A percentile compares a stretch with the other conserved stretches of the same genome.
Conservation (phyloP, 2,329 filamentous ascomycete species). For the Cercospora zeina region DNA sequence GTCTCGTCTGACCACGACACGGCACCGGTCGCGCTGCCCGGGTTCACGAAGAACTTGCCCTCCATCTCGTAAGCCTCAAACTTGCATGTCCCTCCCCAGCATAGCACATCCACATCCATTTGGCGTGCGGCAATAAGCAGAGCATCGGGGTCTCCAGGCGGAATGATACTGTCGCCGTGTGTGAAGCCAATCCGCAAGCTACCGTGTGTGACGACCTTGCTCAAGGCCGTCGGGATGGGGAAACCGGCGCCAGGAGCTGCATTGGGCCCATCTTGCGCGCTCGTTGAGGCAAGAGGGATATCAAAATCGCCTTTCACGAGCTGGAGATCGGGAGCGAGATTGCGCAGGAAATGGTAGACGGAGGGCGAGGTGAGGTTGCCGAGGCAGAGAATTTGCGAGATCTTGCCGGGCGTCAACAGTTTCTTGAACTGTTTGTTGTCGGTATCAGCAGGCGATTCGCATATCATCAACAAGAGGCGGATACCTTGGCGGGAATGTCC, state of each 20-base stretch:
- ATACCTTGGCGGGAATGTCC: slow-evolving; percentile 85
- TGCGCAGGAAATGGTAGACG: slow-evolving; percentile 58
- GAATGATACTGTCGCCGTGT: slow-evolving; percentile 70
- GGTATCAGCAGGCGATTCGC: slow-evolving; percentile 12
- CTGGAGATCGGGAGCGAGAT: slow-evolving; percentile 62
- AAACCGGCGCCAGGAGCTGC: slow-evolving; percentile 29
- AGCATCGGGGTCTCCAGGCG: slow-evolving; percentile 66
- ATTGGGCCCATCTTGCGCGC: slow-evolving; percentile 23
- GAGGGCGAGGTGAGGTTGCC: slow-evolving; percentile 60
- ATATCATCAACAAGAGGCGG: slow-evolving; percentile 19
- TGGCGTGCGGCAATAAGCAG: slow-evolving; percentile 67
- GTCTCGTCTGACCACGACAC: slow-evolving; percentile 57
- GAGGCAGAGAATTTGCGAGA: slow-evolving; percentile 59
- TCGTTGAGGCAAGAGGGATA: slow-evolving; percentile 62
- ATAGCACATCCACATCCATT: slow-evolving; percentile 69
- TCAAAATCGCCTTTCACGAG: slow-evolving; percentile 71
- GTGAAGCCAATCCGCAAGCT: slow-evolving; percentile 68
- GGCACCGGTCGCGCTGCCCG: slow-evolving; percentile 67
- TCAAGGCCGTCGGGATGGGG: slow-evolving; percentile 53
- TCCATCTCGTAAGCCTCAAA: slow-evolving; percentile 73
- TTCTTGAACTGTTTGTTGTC: slow-evolving; percentile 51
- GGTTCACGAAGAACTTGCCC: slow-evolving; percentile 70
- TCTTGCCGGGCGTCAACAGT: slow-evolving; percentile 60
- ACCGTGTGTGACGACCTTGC: slow-evolving; percentile 70
- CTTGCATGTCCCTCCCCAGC: slow-evolving; percentile 69